Evolutionary conservation across 192 early-diverging fungal genomes (phyloP).

Genomic region (Diversispora epigaea): DNA sequence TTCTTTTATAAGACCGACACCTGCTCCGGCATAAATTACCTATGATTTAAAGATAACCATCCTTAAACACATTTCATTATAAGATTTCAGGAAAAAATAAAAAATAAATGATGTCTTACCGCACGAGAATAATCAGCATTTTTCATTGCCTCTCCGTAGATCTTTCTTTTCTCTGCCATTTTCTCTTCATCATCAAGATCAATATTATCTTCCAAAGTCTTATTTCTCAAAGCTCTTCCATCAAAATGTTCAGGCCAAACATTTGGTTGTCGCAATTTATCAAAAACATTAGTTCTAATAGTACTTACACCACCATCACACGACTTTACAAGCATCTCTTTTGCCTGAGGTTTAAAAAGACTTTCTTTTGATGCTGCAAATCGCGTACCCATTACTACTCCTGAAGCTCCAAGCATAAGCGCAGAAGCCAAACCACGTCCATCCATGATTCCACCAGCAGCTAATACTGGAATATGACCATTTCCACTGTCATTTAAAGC

Average conservation of each 20-base stretch:
- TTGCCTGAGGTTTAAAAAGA: constrained; percentile 36
- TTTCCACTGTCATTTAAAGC: constrained; percentile 14
- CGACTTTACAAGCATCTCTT: constrained; percentile 37
- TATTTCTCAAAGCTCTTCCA: constrained; percentile 39
- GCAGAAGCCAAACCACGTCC: constrained; percentile 29
- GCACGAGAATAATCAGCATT: neutral
- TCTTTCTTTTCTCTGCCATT: neutral
- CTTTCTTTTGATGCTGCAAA: constrained; percentile 40
- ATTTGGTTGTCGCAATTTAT: constrained; percentile 40
- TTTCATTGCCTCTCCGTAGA: neutral
- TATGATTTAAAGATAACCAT: neutral
- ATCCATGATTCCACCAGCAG: constrained; percentile 39
- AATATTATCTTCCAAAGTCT: constrained; percentile 32
- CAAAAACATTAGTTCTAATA: constrained; percentile 46
- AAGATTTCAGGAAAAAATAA: neutral
- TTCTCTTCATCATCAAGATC: neutral
- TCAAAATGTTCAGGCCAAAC: constrained; percentile 40
- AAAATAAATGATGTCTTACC: neutral
- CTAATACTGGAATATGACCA: constrained; percentile 31
- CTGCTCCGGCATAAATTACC: neutral
- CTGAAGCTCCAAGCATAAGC: constrained; percentile 41
- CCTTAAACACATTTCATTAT: neutral
- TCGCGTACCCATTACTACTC: constrained; percentile 49
- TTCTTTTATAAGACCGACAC: neutral
- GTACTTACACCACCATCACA: constrained; percentile 44